These are phyloP conservation scores for Chalciporus sphaerocephalus DNA, from an alignment of 768 basidiomycete species.

Conservation along the genomic window DNA sequence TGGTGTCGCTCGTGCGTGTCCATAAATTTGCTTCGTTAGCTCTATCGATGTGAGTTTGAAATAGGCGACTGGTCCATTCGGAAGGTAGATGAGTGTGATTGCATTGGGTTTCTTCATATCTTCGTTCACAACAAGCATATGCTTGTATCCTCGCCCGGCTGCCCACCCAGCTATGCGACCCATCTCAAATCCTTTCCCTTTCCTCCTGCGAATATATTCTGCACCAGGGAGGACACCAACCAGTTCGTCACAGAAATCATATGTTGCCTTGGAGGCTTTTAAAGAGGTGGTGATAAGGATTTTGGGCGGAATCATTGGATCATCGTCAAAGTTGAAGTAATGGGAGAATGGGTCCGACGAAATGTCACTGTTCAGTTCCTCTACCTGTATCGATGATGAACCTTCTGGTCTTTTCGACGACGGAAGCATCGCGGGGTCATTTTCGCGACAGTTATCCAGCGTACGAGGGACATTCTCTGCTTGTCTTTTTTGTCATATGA, in stretches of 20 bases:
- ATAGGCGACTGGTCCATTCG: constrained; percentile 89
- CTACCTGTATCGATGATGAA: constrained; percentile 38
- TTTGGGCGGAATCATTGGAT: constrained; percentile 75
- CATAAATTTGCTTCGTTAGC: constrained; percentile 81
- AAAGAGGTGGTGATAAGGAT: constrained; percentile 88
- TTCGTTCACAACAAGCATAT: constrained; percentile 91
- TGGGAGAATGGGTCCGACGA: constrained; percentile 73
- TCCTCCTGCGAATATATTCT: constrained; percentile 81
- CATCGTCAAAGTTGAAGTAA: constrained; percentile 65
- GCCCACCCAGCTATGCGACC: constrained; percentile 94
- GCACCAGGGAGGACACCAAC: constrained; percentile 88
- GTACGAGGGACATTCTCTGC: constrained; percentile 85
- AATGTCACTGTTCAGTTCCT: constrained; percentile 65
- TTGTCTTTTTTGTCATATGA: constrained; percentile 65
- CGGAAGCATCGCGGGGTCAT: constrained; percentile 48
- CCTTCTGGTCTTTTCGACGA: constrained; percentile 28
- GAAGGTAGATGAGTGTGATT: constrained; percentile 86
- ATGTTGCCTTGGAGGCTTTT: constrained; percentile 83
- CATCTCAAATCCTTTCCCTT: constrained; percentile 86
- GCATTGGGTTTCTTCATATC: constrained; percentile 93
- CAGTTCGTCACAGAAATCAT: constrained; percentile 90
- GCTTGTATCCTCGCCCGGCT: constrained; percentile 80
- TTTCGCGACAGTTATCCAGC: constrained; percentile 89
- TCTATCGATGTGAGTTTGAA: constrained; percentile 91
- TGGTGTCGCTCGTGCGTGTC: constrained; percentile 87